These are phyloP conservation scores for Cucurbita moschata DNA, from an alignment of 306 rosid species.

Conservation along the genomic window DNA sequence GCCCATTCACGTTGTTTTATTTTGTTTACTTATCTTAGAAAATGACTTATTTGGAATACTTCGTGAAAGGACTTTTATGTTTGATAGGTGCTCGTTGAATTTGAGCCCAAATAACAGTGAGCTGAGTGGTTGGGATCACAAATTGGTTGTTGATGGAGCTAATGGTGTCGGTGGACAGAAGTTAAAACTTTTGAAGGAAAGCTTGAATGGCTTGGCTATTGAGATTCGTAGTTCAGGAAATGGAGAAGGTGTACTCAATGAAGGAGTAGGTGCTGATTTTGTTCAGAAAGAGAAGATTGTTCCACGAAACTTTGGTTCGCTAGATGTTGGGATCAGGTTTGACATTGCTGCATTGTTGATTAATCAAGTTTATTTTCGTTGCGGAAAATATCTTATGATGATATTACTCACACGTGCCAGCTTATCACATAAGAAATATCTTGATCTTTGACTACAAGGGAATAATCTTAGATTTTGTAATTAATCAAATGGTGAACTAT, in stretches of 20 bases:
- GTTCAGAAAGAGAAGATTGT: constrained; percentile 91
- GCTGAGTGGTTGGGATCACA: constrained; percentile 15
- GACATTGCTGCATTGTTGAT: constrained; percentile 17
- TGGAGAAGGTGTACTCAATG: constrained; percentile 69
- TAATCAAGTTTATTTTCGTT: neutral
- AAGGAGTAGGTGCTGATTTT: constrained; percentile 92
- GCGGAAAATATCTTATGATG: neutral
- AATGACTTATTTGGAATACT: neutral
- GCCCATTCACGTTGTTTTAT: constrained; percentile 54
- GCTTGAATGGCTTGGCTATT: constrained; percentile 39
- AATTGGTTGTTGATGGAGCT: constrained; percentile 75
- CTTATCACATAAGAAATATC: neutral
- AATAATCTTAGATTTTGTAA: neutral
- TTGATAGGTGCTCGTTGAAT: constrained; percentile 75
- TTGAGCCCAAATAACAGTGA: constrained; percentile 38
- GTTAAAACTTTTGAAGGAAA: constrained; percentile 33
- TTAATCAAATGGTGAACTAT: neutral
- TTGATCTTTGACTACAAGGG: neutral
- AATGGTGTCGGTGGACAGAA: constrained; percentile 88
- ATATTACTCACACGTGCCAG: no score
- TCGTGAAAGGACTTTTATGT: constrained; percentile 19
- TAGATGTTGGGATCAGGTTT: constrained; percentile 63
- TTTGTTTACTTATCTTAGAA: neutral
- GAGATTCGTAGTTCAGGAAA: constrained; percentile 62
- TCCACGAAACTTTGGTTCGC: constrained; percentile 50